Evolutionary conservation across 257 asterid genomes (phyloP).

Genomic region (Leonotis leonurus): DNA sequence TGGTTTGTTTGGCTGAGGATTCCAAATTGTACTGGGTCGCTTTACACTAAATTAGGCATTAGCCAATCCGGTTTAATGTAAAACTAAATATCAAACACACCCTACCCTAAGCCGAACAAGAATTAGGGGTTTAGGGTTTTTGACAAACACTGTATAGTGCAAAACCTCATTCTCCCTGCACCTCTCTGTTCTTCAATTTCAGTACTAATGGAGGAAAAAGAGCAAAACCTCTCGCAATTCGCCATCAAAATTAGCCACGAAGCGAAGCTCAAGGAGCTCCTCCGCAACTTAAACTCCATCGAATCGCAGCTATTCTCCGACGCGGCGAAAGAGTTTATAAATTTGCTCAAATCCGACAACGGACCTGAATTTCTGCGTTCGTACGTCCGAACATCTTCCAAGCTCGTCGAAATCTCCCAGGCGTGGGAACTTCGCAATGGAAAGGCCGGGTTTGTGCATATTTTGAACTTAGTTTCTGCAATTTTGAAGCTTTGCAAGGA

Average conservation of each 20-base stretch:
- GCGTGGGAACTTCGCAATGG: constrained; percentile 71
- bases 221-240: constrained; percentile 16
- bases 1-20: too few species aligned
- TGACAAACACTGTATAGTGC: neutral
- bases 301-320: constrained; percentile 51
- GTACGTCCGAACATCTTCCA: constrained; percentile 41
- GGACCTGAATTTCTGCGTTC: constrained; percentile 41
- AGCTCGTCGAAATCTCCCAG: constrained; percentile 56
- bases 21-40: too few species aligned
- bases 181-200: constrained; percentile 3
- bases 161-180: neutral
- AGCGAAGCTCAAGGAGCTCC: constrained; percentile 69
- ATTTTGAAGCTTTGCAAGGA: constrained; percentile 37
- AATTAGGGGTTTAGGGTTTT: constrained; percentile 18
- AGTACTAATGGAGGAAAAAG: constrained; percentile 16
- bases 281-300: constrained; percentile 56
- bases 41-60: too few species aligned
- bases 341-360: constrained; percentile 51
- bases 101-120: too few species aligned
- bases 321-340: constrained; percentile 61
- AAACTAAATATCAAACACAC: too few species aligned
- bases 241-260: constrained; percentile 32
- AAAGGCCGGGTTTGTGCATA: constrained; percentile 42
- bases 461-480: constrained; percentile 51
- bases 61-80: too few species aligned